phyloP scores from a whole-genome alignment of 1,284 basidiomycete species.

The Tremellales sp. region DNA sequence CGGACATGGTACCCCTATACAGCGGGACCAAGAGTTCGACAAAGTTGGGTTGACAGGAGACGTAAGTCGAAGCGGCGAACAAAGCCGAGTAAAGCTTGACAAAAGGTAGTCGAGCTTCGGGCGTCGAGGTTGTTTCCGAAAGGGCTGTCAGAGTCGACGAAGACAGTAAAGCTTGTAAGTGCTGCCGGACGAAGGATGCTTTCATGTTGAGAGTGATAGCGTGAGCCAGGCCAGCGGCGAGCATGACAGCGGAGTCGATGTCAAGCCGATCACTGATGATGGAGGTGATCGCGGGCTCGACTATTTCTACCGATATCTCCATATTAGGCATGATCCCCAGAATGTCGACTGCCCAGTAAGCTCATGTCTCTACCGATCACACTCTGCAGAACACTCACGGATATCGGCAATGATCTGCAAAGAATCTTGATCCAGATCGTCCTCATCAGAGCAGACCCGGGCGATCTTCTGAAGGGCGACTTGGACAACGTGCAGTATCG shows the following conservation, averaged over 20 bases:
- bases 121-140: constrained; percentile 53
- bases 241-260: constrained; percentile 51
- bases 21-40: constrained; percentile 67
- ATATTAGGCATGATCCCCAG: neutral
- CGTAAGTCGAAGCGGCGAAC: constrained; percentile 68
- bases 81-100: constrained; percentile 59
- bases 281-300: constrained; percentile 69
- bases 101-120: constrained; percentile 57
- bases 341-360: constrained; percentile 3
- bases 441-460: constrained; percentile 15
- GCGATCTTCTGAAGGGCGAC: constrained; percentile 23
- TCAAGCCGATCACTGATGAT: constrained; percentile 61
- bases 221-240: constrained; percentile 53
- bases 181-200: constrained; percentile 48
- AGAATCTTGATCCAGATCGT: constrained; percentile 11
- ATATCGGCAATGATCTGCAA: too few relatives aligned
- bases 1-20: constrained; percentile 67
- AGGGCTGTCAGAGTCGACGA: constrained; percentile 51
- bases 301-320: constrained; percentile 49
- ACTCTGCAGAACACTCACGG: too few relatives aligned
- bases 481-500: constrained; percentile 14
- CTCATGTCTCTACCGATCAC: too few relatives aligned
- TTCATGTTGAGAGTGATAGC: constrained; percentile 49
- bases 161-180: constrained; percentile 30
- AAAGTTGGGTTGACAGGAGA: constrained; percentile 77